phyloP scores from a whole-genome alignment of 1,284 basidiomycete genomes.

The Xerocomus subilludens region DNA sequence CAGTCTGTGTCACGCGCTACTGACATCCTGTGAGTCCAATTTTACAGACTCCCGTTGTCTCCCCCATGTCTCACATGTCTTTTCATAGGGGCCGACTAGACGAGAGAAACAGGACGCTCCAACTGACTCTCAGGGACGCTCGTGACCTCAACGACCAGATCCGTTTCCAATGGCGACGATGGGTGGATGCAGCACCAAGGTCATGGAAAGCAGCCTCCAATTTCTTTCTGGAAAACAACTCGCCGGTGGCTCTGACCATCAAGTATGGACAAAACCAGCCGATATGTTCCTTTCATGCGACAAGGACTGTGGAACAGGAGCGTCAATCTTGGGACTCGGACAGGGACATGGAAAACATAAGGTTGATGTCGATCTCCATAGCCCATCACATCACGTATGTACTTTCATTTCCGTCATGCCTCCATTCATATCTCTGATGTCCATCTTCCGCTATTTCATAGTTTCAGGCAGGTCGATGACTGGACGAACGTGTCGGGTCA shows the following conservation, averaged over 20 bases:
- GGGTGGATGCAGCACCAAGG: not conserved
- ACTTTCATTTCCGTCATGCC: too few species aligned
- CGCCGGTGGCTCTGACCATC: conserved; percentile 15
- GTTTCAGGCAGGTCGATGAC: not conserved
- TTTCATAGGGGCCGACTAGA: not conserved
- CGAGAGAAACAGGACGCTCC: conserved; percentile 1
- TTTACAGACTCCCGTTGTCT: too few species aligned
- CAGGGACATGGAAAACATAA: not conserved
- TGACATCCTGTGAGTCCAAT: conserved; percentile 14
- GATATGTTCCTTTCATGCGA: not conserved
- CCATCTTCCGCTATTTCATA: too few species aligned
- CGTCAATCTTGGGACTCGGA: conserved; percentile 3
- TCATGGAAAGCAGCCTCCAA: conserved; percentile 21
- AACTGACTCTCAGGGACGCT: conserved; percentile 2
- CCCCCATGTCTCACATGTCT: too few species aligned
- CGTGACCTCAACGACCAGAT: not conserved
- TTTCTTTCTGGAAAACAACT: conserved; percentile 9
- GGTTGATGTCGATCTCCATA: conserved; percentile 3
- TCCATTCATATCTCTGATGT: too few species aligned
- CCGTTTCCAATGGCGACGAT: not conserved
- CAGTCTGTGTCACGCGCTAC: not conserved
- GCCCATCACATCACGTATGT: conserved; percentile 20
- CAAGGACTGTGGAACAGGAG: not conserved
- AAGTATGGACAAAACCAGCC: conserved; percentile 32
- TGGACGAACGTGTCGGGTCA: not conserved